Conservation (phyloP, 371 early-diverging fungal genomes). For the Mucor saturninus region DNA sequence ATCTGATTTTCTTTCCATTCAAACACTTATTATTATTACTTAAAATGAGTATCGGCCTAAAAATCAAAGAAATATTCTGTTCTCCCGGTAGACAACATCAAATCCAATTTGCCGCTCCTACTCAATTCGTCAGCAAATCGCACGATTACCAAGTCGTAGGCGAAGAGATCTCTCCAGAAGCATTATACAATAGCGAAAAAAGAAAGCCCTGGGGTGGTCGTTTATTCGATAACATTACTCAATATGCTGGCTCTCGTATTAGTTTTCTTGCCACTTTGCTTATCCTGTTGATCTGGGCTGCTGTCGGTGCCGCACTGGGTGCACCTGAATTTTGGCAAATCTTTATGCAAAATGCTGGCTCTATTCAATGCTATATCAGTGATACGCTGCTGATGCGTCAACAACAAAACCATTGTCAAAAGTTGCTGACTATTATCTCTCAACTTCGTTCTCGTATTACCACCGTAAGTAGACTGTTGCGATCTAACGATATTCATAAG, state of each 20-base stretch:
- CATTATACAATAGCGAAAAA: constrained; percentile 6
- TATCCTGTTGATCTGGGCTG: constrained; percentile 21
- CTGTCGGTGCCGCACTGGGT: constrained; percentile 20
- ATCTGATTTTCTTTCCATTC: too few relatives aligned
- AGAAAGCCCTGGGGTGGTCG: constrained; percentile 10
- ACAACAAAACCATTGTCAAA: constrained; percentile 21
- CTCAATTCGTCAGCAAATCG: constrained; percentile 13
- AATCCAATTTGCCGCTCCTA: constrained; percentile 24
- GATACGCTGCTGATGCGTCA: constrained; percentile 35
- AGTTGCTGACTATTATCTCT: constrained; percentile 19
- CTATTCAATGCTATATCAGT: constrained; percentile 29
- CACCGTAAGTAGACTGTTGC: constrained; percentile 15
- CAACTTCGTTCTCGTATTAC: constrained; percentile 21
- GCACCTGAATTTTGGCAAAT: constrained; percentile 33
- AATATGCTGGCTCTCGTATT: constrained; percentile 22
- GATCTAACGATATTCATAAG: background rate
- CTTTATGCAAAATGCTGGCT: constrained; percentile 26
- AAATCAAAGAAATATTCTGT: background rate
- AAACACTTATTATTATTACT: too few relatives aligned
- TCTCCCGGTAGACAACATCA: constrained; percentile 24
- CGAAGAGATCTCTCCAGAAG: constrained; percentile 1
- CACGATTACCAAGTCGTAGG: background rate
- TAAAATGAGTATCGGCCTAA: background rate
- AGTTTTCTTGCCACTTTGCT: constrained; percentile 19
- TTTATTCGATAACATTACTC: constrained; percentile 18